Evolutionary conservation across 441 rosid genomes (phyloP), one percentile per base, ranked within the genome.

Genomic region (Pelargonium cotyledonis): DNA sequence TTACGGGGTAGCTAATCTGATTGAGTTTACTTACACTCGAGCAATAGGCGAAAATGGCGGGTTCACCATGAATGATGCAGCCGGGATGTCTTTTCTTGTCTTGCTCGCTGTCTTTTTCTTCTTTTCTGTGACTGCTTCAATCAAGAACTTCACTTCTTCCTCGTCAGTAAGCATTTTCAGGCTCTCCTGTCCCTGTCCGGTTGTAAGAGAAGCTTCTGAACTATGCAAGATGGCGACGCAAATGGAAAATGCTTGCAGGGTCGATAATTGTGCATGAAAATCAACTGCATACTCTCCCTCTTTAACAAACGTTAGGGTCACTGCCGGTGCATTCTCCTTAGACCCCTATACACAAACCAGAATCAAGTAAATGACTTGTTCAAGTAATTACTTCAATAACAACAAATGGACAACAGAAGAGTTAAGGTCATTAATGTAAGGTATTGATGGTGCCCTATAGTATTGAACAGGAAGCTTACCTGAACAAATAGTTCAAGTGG

Each of bases 41-140:
- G 96, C 80, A 18, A 92, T 88, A 0, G 98, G 97, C 47, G 96
- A 90, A 82, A 95, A 86, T 0, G 99, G 97, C 31, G 99, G 98
- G 75, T 89, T 83, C 8, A 88, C 80, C 70, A 80, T 74, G 67
- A 85, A 95, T 9, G 96, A 79, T 40, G 82, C 83, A 35, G 38
- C 38, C 44, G 88, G 83, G 57, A 73, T 73, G n/a, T 74, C 88
- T 74, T 82, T 82, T 23, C 66, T 69, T 29, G 51, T 85, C 72
- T 72, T 85, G 40, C 72, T 71, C 47, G 63, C 71, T 69, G 76
- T 86, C 77, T 68, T 80, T 57, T 79, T 80, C 72, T 82, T 85
- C 68, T 83, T 88, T 73, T 82, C 87, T 0, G 89, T 71, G 65
- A 84, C 87, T 64, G 88, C 74, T 58, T 80, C 89, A n/a, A 89